phyloP scores from a whole-genome alignment of 805 yeast species.

The Wickerhamiella musiphila region DNA sequence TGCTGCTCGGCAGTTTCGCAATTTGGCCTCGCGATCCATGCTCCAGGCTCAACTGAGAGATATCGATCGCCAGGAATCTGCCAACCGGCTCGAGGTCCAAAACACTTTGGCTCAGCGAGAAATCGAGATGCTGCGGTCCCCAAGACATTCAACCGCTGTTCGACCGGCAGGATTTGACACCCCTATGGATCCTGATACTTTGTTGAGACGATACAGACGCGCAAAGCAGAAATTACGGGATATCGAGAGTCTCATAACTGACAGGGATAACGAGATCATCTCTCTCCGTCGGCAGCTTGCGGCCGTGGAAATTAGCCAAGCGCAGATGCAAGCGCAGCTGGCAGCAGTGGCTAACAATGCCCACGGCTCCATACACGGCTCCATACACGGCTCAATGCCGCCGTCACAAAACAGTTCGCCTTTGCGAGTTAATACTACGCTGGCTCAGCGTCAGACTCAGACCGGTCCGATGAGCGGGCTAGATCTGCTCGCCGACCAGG shows the following conservation, averaged over 20 bases:
- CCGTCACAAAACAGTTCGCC: slow-evolving; percentile 1
- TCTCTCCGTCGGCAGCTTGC: slow-evolving; percentile 23
- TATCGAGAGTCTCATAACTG: slow-evolving; percentile 27
- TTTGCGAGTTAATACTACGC: too few relatives aligned
- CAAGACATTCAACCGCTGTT: too few relatives aligned
- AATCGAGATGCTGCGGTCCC: slow-evolving; percentile 29
- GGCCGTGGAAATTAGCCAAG: slow-evolving; percentile 6
- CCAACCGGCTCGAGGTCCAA: slow-evolving; percentile 33
- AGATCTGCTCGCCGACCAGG: slow-evolving; percentile 39
- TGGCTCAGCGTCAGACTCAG: too few relatives aligned
- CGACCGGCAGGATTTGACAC: slow-evolving; percentile 20
- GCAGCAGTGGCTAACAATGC: slow-evolving; percentile 2
- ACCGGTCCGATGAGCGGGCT: too few relatives aligned
- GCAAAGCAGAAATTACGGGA: slow-evolving; percentile 29
- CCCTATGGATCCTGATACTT: slow-evolving; percentile 23
- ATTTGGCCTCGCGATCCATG: slow-evolving; percentile 12
- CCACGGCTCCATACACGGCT: neutral
- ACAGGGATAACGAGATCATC: slow-evolving; percentile 30
- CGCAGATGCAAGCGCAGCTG: slow-evolving; percentile 5
- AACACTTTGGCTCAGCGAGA: slow-evolving; percentile 28
- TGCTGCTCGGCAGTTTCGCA: slow-evolving; percentile 14
- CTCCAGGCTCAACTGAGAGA: slow-evolving; percentile 27
- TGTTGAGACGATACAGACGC: slow-evolving; percentile 23
- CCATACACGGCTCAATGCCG: slow-evolving; percentile 1
- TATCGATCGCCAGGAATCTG: slow-evolving; percentile 28